Evolutionary conservation across 2,329 filamentous ascomycete genomes (phyloP), one percentile per base, ranked within the genome.

Genomic region (Claviceps capensis): DNA sequence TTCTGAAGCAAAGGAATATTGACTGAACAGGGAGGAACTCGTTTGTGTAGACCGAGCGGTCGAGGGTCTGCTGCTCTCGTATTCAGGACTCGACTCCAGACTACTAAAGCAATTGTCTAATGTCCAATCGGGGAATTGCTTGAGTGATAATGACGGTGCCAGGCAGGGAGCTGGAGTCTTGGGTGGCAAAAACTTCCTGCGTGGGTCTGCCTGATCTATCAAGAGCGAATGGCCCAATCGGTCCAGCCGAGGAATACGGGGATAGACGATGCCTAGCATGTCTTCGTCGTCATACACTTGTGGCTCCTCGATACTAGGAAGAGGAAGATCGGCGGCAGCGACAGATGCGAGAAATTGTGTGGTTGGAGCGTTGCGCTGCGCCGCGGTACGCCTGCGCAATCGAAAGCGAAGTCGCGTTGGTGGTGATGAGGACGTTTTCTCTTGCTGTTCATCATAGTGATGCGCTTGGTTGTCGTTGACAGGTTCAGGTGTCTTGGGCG

Each of bases 261-360:
- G 60, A 50, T 64, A 66, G 26, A 62, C 53, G 40, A 63, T 61
- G 54, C 69, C 67, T 38, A 65, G 61, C 69, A 74, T 73, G 43
- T 72, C 69, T 57, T 57, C 47, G 52, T 71, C 69, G 58, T 75
- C 70, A 41, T 67, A 58, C 23, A 67, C 64, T 42, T 72, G 69
- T 49, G 77, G 73, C 55, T 77, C 71, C 63, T 84, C 81, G 52
- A 84, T 82, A 62, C 79, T 83, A 14, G 79, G 81, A 49, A 84
- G 75, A 23, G 80, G 78, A 4, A 82, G 69, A 61, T 84, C 81
- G 54, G 79, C 81, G 17, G 79, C 79, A 45, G 78, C 80, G 53
- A 84, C 81, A 4, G 79, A 83, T 2, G 79, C 80, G n/a, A 84
- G 73, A 60, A 84, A 84, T 49, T 83, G 78, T 60, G 81, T 72